Base-by-base conservation (phyloP, 2,329 filamentous ascomycete genomes). In the Cladosporium cucumerinum region DNA sequence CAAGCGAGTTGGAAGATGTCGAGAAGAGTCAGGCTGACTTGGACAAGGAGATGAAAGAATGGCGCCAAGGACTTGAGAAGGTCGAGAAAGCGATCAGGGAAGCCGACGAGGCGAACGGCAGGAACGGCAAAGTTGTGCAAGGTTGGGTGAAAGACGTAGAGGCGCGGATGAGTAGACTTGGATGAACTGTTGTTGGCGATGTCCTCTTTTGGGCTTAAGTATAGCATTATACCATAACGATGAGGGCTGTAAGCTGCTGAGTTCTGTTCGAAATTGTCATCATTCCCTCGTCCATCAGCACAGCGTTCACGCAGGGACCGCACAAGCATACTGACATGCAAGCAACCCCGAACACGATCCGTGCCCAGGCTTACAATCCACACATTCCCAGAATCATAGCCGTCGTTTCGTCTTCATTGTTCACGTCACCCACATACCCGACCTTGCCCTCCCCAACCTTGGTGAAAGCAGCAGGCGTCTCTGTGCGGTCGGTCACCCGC, bases 101-200 rank as follows among this genome's bases (percentile, higher is more conserved):
- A 66, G 88, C 89, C 4, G 89, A 91, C 73, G 81, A 81, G 30
- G 84, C 87, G 4, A 89, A 96, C 81, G 86, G 86, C 69, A 86
- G 84, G 59, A 99, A 99, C 77, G 88, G 93, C 77, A 88, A 89
- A 71, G 85, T 90, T n/a, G 89, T 98, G 67, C 90, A 94, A 70
- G 87, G 86, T 48, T 97, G 93, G 92, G 91, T 98, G 5, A 91
- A 90, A 77, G 91, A 90, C 64, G 79, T 99, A 63, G 94, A 98
- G 79, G 85, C 82, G 46, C 58, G 62, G 32, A 39, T 64, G 55
- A 46, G 46, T 14, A 59, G 54, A 36, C 26, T 64, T 34, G 54
- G 36, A 32, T 64, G 58, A 61, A 60, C 2, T 14, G n/a, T 23
- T 10, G 18, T 49, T 14, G 26, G 21, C n/a, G 21, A 3, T 28